Evolutionary conservation across 306 rosid genomes (phyloP).

Genomic region (Quercus engelmannii): DNA sequence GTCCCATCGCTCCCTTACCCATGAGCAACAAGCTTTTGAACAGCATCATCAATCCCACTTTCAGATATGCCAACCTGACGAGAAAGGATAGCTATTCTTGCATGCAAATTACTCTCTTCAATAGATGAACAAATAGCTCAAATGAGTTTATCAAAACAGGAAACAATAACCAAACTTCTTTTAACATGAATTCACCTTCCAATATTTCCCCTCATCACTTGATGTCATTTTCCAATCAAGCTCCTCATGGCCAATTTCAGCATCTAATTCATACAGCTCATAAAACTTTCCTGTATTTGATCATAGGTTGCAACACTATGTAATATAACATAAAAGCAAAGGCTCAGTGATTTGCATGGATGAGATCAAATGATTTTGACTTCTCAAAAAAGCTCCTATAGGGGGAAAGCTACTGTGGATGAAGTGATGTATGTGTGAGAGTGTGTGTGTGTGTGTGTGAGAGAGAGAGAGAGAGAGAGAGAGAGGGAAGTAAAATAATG

Average conservation of each 20-base stretch:
- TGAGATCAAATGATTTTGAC: no score
- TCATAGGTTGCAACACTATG: slow-evolving; percentile 7
- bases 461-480: no score
- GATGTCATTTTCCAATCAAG: slow-evolving; percentile 96
- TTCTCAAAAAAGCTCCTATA: no score
- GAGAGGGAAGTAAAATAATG: no score
- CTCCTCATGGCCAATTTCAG: slow-evolving; percentile 94
- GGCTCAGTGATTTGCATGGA: no score
- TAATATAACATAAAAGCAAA: neutral
- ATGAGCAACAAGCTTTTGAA: slow-evolving; percentile 84
- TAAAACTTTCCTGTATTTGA: slow-evolving; percentile 73
- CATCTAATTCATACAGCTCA: slow-evolving; percentile 94
- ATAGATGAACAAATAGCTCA: slow-evolving; percentile 12
- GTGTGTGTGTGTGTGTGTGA: accelerated
- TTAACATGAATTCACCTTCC: slow-evolving; percentile 59
- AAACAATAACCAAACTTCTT: slow-evolving; percentile 1
- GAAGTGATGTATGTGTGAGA: no score
- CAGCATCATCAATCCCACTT: slow-evolving; percentile 93
- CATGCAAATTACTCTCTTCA: slow-evolving; percentile 3
- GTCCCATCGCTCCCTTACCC: slow-evolving; percentile 60
- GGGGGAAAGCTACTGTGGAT: no score
- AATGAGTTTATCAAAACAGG: neutral
- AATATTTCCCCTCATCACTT: slow-evolving; percentile 93
- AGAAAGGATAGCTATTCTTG: slow-evolving; percentile 13
- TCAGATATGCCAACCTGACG: slow-evolving; percentile 91